Evolutionary conservation across 2,329 filamentous ascomycete genomes (phyloP).

Genomic region (Ceratocystiopsis sp.): DNA sequence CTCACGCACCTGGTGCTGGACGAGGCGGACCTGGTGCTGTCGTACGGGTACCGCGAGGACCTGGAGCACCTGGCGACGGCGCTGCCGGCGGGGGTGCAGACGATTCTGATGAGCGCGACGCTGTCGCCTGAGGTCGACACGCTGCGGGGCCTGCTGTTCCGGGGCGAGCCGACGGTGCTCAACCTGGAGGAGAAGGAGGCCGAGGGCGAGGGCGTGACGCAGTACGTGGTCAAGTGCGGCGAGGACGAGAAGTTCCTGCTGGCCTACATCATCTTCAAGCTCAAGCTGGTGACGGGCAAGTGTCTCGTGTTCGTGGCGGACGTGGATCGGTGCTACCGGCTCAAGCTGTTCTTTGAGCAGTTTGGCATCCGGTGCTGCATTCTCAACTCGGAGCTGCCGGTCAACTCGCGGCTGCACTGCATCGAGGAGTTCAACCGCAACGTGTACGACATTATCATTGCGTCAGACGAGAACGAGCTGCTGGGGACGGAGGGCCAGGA

Average conservation of each 20-base stretch:
- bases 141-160: constrained; percentile 71
- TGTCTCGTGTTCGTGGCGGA: constrained; percentile 58
- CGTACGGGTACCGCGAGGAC: constrained; percentile 88
- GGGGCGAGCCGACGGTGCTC: constrained; percentile 53
- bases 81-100: constrained; percentile 74
- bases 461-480: constrained; percentile 45
- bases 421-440: constrained; percentile 96
- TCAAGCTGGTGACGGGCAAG: constrained; percentile 87
- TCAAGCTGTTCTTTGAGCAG: constrained; percentile 92
- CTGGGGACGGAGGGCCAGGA: constrained; percentile 21
- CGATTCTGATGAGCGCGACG: constrained; percentile 86
- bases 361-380: constrained; percentile 91
- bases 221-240: constrained; percentile 82
- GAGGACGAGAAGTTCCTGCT: constrained; percentile 96
- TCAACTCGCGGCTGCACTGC: constrained; percentile 84
- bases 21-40: constrained; percentile 84
- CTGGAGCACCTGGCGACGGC: constrained; percentile 61
- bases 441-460: constrained; percentile 95
- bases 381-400: constrained; percentile 82
- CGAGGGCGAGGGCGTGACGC: constrained; percentile 59
- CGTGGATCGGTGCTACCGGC: constrained; percentile 71
- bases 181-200: constrained; percentile 72
- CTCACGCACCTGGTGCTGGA: constrained; percentile 74
- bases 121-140: constrained; percentile 69
- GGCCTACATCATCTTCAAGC: constrained; percentile 86